phyloP scores from a whole-genome alignment of 208 protist genomes.

The Trypanosoma mega region DNA sequence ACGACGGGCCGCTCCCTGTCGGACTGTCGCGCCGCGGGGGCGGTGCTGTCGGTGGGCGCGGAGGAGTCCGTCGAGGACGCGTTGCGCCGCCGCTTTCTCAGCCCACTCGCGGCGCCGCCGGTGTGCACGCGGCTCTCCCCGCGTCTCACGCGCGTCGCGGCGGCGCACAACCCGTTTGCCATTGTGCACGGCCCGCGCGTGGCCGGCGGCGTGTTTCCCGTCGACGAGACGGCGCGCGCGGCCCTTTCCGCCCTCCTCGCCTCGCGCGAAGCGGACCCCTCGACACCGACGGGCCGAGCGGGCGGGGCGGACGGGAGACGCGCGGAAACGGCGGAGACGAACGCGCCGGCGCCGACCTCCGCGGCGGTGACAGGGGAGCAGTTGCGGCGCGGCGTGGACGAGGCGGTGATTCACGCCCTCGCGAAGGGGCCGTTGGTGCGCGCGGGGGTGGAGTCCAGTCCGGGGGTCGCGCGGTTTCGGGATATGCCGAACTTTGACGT shows the following conservation, averaged over 20 bases:
- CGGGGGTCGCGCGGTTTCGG: conserved; percentile 33
- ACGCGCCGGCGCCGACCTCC: not conserved
- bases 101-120: conserved; percentile 25
- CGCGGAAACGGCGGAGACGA: not conserved
- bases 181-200: conserved; percentile 76
- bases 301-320: conserved; percentile 26
- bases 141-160: conserved; percentile 17
- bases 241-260: conserved; percentile 24
- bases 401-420: conserved; percentile 47
- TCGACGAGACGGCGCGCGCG: conserved; percentile 28
- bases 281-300: conserved; percentile 37
- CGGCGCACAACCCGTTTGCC: conserved; percentile 55
- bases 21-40: conserved; percentile 4
- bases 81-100: conserved; percentile 25
- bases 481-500: conserved; percentile 45
- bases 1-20: conserved; percentile 15
- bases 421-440: conserved; percentile 34
- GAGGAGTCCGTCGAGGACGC: conserved; percentile 15
- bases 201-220: conserved; percentile 40
- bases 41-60: not conserved
- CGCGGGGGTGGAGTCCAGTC: conserved; percentile 36
- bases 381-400: conserved; percentile 32
- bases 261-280: conserved; percentile 38
- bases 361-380: conserved; percentile 30
- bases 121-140: not conserved